Evolutionary conservation across 345 rosid genomes (phyloP).

Genomic region (Eucalyptus cloeziana): DNA sequence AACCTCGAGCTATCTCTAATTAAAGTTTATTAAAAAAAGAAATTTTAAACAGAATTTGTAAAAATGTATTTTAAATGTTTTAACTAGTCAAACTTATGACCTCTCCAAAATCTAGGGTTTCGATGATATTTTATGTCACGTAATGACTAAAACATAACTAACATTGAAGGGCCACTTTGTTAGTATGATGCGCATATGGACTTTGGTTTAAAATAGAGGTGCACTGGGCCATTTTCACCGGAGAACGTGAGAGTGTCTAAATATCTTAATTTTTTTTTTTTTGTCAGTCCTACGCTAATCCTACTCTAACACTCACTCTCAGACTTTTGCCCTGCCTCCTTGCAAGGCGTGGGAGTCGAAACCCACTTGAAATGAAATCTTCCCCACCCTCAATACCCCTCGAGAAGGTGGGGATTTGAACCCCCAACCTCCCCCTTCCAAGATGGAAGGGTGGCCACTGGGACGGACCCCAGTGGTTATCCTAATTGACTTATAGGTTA

Average conservation of each 20-base stretch:
- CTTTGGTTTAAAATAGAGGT: not conserved
- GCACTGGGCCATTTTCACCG: not conserved
- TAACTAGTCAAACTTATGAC: not conserved
- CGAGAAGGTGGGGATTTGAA: no score
- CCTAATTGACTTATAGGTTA: not conserved
- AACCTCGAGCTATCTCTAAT: not conserved
- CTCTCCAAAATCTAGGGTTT: not conserved
- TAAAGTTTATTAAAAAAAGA: not conserved
- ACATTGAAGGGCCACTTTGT: not conserved
- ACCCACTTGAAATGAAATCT: no score
- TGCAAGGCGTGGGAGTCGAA: no score
- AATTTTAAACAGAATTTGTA: not conserved
- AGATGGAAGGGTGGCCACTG: no score
- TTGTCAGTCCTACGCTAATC: no score
- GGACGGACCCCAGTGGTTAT: not conserved
- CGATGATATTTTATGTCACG: not conserved
- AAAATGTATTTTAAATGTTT: not conserved
- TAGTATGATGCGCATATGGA: not conserved
- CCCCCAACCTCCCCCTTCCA: no score
- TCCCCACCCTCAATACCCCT: no score
- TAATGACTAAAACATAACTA: not conserved
- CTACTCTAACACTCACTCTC: no score
- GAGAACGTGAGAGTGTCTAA: not conserved
- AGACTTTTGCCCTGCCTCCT: no score
- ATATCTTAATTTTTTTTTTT: not conserved